phyloP scores from a whole-genome alignment of 768 basidiomycete genomes.

The Chalciporus sphaerocephalus region DNA sequence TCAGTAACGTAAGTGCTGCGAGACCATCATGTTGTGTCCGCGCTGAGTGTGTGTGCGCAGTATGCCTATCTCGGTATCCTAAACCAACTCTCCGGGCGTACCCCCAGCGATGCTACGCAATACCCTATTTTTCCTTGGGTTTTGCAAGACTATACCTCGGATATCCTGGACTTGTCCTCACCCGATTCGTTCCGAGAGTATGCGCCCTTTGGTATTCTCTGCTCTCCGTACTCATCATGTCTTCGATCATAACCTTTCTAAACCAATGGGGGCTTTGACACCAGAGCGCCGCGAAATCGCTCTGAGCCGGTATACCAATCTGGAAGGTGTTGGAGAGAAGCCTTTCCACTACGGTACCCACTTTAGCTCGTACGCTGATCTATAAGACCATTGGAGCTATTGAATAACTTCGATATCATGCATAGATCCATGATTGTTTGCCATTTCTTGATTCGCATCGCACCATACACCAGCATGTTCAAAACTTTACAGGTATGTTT shows the following conservation, averaged over 20 bases:
- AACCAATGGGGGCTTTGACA: slow-evolving; percentile 90
- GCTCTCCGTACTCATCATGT: background rate
- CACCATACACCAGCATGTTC: slow-evolving; percentile 93
- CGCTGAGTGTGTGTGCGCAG: slow-evolving; percentile 35
- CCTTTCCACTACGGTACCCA: slow-evolving; percentile 95
- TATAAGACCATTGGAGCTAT: background rate
- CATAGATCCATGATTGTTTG: slow-evolving; percentile 86
- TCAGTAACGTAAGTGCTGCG: slow-evolving; percentile 69
- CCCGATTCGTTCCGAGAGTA: slow-evolving; percentile 69
- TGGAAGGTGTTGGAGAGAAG: slow-evolving; percentile 75
- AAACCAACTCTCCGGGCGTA: slow-evolving; percentile 89
- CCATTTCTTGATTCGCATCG: slow-evolving; percentile 85
- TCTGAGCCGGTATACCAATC: slow-evolving; percentile 63
- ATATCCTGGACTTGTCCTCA: slow-evolving; percentile 59
- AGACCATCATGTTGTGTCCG: background rate
- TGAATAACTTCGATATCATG: slow-evolving; percentile 4
- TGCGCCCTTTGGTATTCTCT: slow-evolving; percentile 20
- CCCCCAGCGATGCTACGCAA: slow-evolving; percentile 91
- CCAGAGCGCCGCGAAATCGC: slow-evolving; percentile 72
- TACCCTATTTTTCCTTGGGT: slow-evolving; percentile 96
- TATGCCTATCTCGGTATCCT: slow-evolving; percentile 86
- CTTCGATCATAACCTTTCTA: slow-evolving; percentile 53
- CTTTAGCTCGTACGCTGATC: slow-evolving; percentile 59
- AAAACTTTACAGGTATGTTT: slow-evolving; percentile 66
- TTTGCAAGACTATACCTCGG: slow-evolving; percentile 76